Conservation (phyloP, 768 basidiomycete species). For the Lepiota brunneoincarnata region DNA sequence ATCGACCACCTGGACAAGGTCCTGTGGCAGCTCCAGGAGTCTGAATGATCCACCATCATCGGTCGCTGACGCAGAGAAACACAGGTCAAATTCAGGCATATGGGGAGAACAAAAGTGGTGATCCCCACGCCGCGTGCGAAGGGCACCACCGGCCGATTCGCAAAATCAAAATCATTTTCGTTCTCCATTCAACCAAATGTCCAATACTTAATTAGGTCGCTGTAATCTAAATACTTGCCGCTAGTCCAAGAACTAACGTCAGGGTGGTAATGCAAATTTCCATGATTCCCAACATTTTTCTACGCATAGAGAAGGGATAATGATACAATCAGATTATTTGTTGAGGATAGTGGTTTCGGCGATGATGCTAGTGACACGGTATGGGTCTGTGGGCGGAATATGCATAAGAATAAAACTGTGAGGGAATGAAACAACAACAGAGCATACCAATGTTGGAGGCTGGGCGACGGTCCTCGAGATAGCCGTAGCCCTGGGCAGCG, state of each 20-base stretch:
- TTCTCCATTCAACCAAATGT: slow-evolving; percentile 4
- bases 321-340: slow-evolving; percentile 37
- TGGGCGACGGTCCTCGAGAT: slow-evolving; percentile 95
- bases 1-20: slow-evolving; percentile 63
- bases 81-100: slow-evolving; percentile 49
- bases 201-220: slow-evolving; percentile 5
- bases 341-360: slow-evolving; percentile 84
- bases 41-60: slow-evolving; percentile 56
- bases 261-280: slow-evolving; percentile 8
- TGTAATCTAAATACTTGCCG: slow-evolving; percentile 9
- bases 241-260: neutral
- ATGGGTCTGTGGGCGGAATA: slow-evolving; percentile 63
- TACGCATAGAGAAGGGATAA: slow-evolving; percentile 13
- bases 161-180: slow-evolving; percentile 3
- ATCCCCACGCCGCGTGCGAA: neutral
- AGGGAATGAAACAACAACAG: slow-evolving; percentile 1
- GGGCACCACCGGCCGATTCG: neutral
- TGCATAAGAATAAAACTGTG: slow-evolving; percentile 5
- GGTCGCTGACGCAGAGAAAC: slow-evolving; percentile 48
- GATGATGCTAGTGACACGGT: slow-evolving; percentile 88
- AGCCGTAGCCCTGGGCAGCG: slow-evolving; percentile 88
- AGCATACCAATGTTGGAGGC: slow-evolving; percentile 95
- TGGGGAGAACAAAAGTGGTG: slow-evolving; percentile 4
- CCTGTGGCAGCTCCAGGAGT: slow-evolving; percentile 71
- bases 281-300: slow-evolving; percentile 7